These are phyloP conservation scores for Clitocybe nebularis DNA, from an alignment of 1,284 basidiomycete species.

Conservation along the genomic window DNA sequence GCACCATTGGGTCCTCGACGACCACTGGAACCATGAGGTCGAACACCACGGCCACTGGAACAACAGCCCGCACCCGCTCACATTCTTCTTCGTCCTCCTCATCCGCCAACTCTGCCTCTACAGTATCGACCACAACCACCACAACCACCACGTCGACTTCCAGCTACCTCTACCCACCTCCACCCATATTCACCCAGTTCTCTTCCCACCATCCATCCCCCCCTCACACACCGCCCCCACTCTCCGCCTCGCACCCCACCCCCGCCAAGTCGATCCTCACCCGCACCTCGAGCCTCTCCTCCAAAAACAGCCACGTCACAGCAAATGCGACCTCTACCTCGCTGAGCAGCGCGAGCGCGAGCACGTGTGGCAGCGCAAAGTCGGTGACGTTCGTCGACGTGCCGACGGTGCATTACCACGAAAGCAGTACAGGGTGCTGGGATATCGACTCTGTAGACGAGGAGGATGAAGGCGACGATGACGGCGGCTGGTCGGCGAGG, in stretches of 20 bases:
- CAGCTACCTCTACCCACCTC: constrained; percentile 5
- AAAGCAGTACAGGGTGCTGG: constrained; percentile 11
- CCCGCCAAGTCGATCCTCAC: constrained; percentile 38
- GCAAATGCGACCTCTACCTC: constrained; percentile 1
- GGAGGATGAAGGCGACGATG: constrained; percentile 3
- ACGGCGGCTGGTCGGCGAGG: background rate
- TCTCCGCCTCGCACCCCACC: constrained; percentile 26
- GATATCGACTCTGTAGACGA: constrained; percentile 16
- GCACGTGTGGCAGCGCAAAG: constrained; percentile 34
- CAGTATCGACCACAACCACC: background rate
- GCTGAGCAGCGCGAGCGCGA: too few species aligned
- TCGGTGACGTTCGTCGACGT: constrained; percentile 49
- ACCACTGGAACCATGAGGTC: background rate
- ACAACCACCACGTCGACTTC: constrained; percentile 4
- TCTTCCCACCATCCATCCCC: constrained; percentile 11
- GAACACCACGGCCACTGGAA: background rate
- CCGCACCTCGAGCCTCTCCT: constrained; percentile 38
- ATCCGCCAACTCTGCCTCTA: constrained; percentile 2
- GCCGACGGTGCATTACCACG: constrained; percentile 41
- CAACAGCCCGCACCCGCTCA: constrained; percentile 15
- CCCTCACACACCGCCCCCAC: constrained; percentile 13
- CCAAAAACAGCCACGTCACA: constrained; percentile 21
- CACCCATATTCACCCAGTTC: constrained; percentile 11
- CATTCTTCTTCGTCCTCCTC: constrained; percentile 5
- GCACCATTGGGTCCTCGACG: background rate